Conservation (phyloP, 805 yeast species). For the Kodamaea leandrae region DNA sequence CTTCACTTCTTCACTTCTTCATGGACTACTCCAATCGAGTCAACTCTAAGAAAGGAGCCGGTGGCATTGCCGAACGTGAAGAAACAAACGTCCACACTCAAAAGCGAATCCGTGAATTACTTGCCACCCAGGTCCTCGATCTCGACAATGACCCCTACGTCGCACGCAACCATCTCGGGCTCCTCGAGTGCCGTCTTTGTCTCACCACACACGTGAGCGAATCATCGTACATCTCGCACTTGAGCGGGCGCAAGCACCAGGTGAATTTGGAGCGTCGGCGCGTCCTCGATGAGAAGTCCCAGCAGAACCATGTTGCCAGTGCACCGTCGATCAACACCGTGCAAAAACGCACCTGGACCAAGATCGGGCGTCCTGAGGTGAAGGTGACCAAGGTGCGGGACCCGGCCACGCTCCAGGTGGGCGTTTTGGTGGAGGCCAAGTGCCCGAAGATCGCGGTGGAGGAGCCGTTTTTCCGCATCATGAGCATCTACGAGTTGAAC, state of each 20-base stretch:
- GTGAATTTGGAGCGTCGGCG: conserved; percentile 63
- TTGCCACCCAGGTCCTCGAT: conserved; percentile 48
- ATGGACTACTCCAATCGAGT: conserved; percentile 92
- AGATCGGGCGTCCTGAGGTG: conserved; percentile 74
- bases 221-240: conserved; percentile 77
- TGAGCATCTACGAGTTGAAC: conserved; percentile 69
- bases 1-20: conserved; percentile 1
- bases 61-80: conserved; percentile 77
- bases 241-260: conserved; percentile 82
- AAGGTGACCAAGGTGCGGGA: conserved; percentile 68
- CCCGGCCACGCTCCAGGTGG: conserved; percentile 54
- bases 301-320: conserved; percentile 5
- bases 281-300: conserved; percentile 32
- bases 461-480: conserved; percentile 67
- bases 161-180: conserved; percentile 77
- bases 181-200: conserved; percentile 81
- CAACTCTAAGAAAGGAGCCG: conserved; percentile 88
- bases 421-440: conserved; percentile 62
- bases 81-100: conserved; percentile 69
- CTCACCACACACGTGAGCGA: conserved; percentile 78
- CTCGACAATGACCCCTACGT: conserved; percentile 77
- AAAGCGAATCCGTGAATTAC: conserved; percentile 63
- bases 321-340: conserved; percentile 33
- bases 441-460: conserved; percentile 48
- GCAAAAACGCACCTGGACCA: conserved; percentile 46